Base-by-base conservation (phyloP, 208 protist genomes). In the Crithidia sp. region DNA sequence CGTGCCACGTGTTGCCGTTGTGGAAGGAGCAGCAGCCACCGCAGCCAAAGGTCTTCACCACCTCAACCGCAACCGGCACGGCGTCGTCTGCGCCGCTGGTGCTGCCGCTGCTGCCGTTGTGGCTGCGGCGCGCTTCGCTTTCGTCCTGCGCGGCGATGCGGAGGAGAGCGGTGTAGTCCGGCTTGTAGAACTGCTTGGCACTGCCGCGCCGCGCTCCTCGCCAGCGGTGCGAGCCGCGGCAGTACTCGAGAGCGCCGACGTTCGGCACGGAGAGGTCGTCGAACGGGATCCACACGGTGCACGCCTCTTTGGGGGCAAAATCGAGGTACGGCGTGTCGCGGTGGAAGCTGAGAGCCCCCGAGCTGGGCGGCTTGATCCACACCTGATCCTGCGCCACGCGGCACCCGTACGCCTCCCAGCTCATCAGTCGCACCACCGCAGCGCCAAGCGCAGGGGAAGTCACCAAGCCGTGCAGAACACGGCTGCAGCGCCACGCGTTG, bases 251-350 rank as follows among this genome's bases (percentile, higher is more conserved):
- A 3, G 85, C 75, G 13, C 82, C 76, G 5, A 84, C 60, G n/a
- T 74, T 64, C 7, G 71, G 57, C 7, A 59, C 44, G 13, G 16
- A 17, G 9, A 74, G 66, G 40, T 73, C 57, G 59, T 84, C 75
- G 12, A 87, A 71, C 0, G 78, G 58, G 12, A 83, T 77, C 85
- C 82, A 87, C 41, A 83, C 74, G 13, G 81, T 87, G 67, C 76
- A 82, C 52, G 83, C 85, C 19, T 87, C 70, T 14, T 78, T 85
- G 4, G 79, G 79, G 3, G 41, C 57, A 54, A 83, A 84, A 58
- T 85, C 75, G 57, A 85, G 66, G 59, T 87, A 87, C 0, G 82
- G 76, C 12, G 82, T 87, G 68, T 85, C 79, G 62, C 82, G 79
- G 76, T 90, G 82, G 59, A 80, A 83, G 55, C 74, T 87, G 12